Conservation (phyloP, 306 rosid genomes). For the Gillenia trifoliata region DNA sequence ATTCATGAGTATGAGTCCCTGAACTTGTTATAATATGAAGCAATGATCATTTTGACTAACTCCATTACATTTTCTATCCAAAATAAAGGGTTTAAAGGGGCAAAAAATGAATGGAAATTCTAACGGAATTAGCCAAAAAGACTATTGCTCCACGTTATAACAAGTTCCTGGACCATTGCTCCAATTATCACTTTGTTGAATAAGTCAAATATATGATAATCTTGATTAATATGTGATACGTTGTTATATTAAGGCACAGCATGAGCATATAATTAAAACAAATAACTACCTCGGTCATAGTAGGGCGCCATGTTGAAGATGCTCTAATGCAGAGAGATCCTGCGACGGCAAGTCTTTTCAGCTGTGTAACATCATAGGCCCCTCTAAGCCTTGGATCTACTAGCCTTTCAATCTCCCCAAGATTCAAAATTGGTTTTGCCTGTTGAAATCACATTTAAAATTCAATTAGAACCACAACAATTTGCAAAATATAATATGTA, state of each 20-base stretch:
- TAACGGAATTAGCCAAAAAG: too few relatives aligned
- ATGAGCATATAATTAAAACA: not conserved
- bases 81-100: too few relatives aligned
- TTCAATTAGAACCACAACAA: not conserved
- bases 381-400: slow-evolving; percentile 84
- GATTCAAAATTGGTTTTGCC: slow-evolving; percentile 89
- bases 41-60: too few relatives aligned
- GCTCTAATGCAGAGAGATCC: slow-evolving; percentile 82
- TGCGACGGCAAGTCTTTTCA: slow-evolving; percentile 63
- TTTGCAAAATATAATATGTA: not conserved
- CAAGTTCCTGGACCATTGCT: too few relatives aligned
- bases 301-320: slow-evolving; percentile 77
- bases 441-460: slow-evolving; percentile 21
- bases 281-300: slow-evolving; percentile 68
- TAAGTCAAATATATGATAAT: not conserved
- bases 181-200: not conserved
- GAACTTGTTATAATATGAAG: too few relatives aligned
- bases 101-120: too few relatives aligned
- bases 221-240: not conserved
- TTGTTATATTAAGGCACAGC: not conserved
- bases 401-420: slow-evolving; percentile 59
- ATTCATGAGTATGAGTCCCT: too few relatives aligned
- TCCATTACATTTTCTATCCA: too few relatives aligned
- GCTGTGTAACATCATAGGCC: slow-evolving; percentile 51
- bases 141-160: too few relatives aligned